Evolutionary conservation across 768 basidiomycete species (phyloP).

Genomic region (Russula compacta): DNA sequence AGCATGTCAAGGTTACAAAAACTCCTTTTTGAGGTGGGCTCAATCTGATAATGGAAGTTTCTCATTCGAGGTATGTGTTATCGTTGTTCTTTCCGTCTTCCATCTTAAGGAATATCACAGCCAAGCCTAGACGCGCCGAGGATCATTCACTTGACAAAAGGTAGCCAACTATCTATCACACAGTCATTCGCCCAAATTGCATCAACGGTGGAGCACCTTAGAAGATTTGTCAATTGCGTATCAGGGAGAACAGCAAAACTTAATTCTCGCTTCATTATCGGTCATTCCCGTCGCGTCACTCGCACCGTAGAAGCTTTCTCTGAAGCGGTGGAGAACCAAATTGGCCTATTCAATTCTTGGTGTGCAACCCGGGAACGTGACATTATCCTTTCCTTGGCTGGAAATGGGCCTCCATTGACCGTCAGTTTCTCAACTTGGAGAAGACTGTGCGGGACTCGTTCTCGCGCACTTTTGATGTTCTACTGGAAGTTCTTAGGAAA

Average conservation of each 20-base stretch:
- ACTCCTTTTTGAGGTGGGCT: slow-evolving; percentile 40
- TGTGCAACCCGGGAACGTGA: slow-evolving; percentile 60
- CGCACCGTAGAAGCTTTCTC: slow-evolving; percentile 76
- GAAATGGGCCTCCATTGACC: slow-evolving; percentile 36
- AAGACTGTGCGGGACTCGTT: slow-evolving; percentile 50
- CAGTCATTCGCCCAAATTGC: slow-evolving; percentile 48
- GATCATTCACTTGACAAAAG: slow-evolving; percentile 57
- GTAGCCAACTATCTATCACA: slow-evolving; percentile 58
- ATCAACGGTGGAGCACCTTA: slow-evolving; percentile 52
- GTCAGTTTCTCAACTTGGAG: slow-evolving; percentile 62
- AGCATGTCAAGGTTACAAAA: slow-evolving; percentile 62
- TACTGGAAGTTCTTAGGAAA: slow-evolving; percentile 40
- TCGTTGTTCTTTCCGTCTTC: slow-evolving; percentile 10
- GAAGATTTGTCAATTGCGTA: slow-evolving; percentile 47
- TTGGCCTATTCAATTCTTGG: slow-evolving; percentile 55
- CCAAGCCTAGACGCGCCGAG: slow-evolving; percentile 45
- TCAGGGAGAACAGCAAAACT: slow-evolving; percentile 28
- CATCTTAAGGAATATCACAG: slow-evolving; percentile 26
- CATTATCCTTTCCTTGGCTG: slow-evolving; percentile 51
- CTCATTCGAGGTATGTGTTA: slow-evolving; percentile 24
- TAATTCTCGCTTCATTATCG: slow-evolving; percentile 14
- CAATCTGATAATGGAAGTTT: slow-evolving; percentile 23
- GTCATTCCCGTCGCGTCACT: slow-evolving; percentile 27
- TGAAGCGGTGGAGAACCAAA: slow-evolving; percentile 57
- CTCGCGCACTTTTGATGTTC: slow-evolving; percentile 45